Base-by-base conservation (phyloP, 768 basidiomycete genomes). In the Russula sp. region DNA sequence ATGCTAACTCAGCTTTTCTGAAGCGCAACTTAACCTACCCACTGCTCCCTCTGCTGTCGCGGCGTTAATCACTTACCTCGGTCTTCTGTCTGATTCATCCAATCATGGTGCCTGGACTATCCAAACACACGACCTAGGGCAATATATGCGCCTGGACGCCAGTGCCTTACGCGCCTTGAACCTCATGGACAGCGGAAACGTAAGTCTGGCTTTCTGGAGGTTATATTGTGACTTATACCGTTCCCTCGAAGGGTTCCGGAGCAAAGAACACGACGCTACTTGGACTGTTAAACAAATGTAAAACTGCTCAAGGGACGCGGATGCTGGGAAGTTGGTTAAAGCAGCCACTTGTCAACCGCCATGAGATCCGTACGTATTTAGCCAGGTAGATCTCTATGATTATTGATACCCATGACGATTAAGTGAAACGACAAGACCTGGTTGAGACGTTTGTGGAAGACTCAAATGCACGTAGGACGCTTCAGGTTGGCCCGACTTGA, bases 141-240 rank as follows among this genome's bases (percentile, higher is more conserved):
- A 91, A 70, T 98, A 88, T 73, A 97, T 99, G 94, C 87, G 87
- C 60, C 81, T 98, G 9, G 97, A 99, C 71, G 93, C 97, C 1
- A 96, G 93, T 64, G 96, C 97, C 0, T 76, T 98, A 18, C 82
- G 88, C 54, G 97, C 97, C 1, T 75, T 99, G 29, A 92, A 93
- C 69, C 75, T 98, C 16, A 83, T 89, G 32, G 92, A 94, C 58
- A 84, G 56, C 51, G 68, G 68, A 68, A 70, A 71, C 69, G 80
- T 83, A 68, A 54, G 73, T 38, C 29, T 16, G 13, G 35, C 8
- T 41, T 48, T n/a, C 45, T 43, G 41, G 13, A 39, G 49, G 14
- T 6, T n/a, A 51, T 29, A 14, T 43, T 9, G 18, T 56, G 0
- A 50, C 25, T 53, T 45, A 56, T 29, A 8, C 9, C 39, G 10